A percentile compares a stretch with the other conserved stretches of the same genome.
Conservation (phyloP, 768 basidiomycete genomes). For the Leccinellum albellum region DNA sequence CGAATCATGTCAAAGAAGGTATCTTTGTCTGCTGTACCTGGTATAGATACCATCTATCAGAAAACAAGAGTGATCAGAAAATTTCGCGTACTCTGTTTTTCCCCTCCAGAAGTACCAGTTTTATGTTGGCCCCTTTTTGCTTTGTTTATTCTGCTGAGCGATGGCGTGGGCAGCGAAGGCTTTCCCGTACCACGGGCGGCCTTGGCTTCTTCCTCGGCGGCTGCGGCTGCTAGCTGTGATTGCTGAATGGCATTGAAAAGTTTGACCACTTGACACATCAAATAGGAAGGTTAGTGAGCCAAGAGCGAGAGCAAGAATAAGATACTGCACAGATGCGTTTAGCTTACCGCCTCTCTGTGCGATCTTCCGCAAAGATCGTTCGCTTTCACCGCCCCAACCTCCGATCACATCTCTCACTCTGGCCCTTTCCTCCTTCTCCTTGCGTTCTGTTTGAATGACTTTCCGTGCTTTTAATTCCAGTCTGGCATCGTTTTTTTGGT, state of each 20-base stretch:
- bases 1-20: conserved; percentile 82
- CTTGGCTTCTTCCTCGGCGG: conserved; percentile 56
- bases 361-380: conserved; percentile 72
- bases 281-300: not conserved
- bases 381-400: conserved; percentile 86
- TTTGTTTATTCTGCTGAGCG: conserved; percentile 46
- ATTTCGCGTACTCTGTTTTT: conserved; percentile 51
- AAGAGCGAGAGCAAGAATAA: not conserved
- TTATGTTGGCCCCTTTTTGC: conserved; percentile 49
- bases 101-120: conserved; percentile 50
- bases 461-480: conserved; percentile 69
- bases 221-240: conserved; percentile 57
- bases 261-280: conserved; percentile 57
- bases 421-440: conserved; percentile 68
- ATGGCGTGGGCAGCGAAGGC: conserved; percentile 65
- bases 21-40: conserved; percentile 62
- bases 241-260: conserved; percentile 86
- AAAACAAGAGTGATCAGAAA: conserved; percentile 3
- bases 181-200: conserved; percentile 67
- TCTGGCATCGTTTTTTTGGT: conserved; percentile 72
- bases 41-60: conserved; percentile 4
- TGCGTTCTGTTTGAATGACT: conserved; percentile 65
- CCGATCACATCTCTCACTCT: conserved; percentile 70
- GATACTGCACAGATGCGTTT: not conserved
- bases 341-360: conserved; percentile 78